Conservation (phyloP, 2,329 filamentous ascomycete genomes). For the Colletotrichum theobromicola region DNA sequence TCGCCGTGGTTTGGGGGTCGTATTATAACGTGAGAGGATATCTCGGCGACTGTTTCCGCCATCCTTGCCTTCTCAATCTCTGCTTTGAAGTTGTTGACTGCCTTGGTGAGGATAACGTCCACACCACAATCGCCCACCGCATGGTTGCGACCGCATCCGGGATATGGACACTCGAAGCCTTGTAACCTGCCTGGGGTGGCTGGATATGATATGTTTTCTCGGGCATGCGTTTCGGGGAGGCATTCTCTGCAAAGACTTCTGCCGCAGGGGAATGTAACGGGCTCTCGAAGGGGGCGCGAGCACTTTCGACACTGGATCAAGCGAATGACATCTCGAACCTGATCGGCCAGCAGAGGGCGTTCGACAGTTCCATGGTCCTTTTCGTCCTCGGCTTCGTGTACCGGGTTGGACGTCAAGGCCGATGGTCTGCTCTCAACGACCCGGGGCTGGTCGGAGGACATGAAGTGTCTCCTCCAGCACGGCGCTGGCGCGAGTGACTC, state of each 20-base stretch:
- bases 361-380: slow-evolving; percentile 20
- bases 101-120: slow-evolving; percentile 78
- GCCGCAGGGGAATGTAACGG: slow-evolving; percentile 82
- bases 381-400: slow-evolving; percentile 21
- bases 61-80: slow-evolving; percentile 51
- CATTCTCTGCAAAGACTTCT: slow-evolving; percentile 78
- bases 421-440: slow-evolving; percentile 24
- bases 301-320: slow-evolving; percentile 81
- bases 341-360: slow-evolving; percentile 37
- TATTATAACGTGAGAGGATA: slow-evolving; percentile 43
- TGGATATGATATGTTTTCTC: slow-evolving; percentile 80
- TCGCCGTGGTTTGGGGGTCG: slow-evolving; percentile 13
- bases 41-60: slow-evolving; percentile 34
- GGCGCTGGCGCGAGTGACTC: not conserved
- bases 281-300: slow-evolving; percentile 68
- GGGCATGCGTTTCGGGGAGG: slow-evolving; percentile 68
- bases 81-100: slow-evolving; percentile 64
- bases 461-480: slow-evolving; percentile 23
- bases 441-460: slow-evolving; percentile 26
- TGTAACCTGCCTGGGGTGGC: slow-evolving; percentile 67
- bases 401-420: slow-evolving; percentile 21
- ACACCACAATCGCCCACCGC: slow-evolving; percentile 76
- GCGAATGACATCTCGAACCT: slow-evolving; percentile 70
- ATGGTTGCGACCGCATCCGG: slow-evolving; percentile 72
- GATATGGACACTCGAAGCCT: slow-evolving; percentile 78